Evolutionary conservation across 768 basidiomycete species (phyloP), one percentile per base, ranked within the genome.

Genomic region (Termitomyces eurrhizus): DNA sequence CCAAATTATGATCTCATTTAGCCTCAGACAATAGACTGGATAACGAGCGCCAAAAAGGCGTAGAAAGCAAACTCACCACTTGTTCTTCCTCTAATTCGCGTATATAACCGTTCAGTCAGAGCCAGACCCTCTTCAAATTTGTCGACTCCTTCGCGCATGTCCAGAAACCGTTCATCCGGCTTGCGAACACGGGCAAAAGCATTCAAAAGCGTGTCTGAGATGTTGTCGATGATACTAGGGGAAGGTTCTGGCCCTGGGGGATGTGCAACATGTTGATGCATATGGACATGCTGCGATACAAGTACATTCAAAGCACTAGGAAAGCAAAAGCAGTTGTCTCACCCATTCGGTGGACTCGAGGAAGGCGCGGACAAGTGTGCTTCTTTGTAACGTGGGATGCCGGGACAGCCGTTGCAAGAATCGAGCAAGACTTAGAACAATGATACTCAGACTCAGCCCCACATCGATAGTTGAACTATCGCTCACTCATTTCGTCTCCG

Each of bases 301-400:
- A 39, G 29, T 52, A 50, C 55, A 52, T 65, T 56, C 32, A 39
- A 61, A 62, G 12, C 41, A 51, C 24, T 44, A 54, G 21, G 13
- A 56, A 57, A 33, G 37, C 50, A 49, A 37, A 32, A 12, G 26
- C 9, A 50, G 21, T 44, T 9, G 64, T 87, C 61, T 72, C n/a
- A 95, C 96, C 97, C 97, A 99, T 95, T 99, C 97, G 37, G 92
- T 91, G 3, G 95, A 96, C 71, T 94, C 92, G 60, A 98, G 88
- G 78, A 99, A 99, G 33, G 93, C 92, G 8, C 90, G 87, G n/a
- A 97, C 81, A 35, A 98, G 85, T 9, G 89, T 90, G 63, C 91
- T 92, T 54, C 97, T 83, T 72, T 96, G 93, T 13, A 99, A 79
- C 1, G 92, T 98, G 14, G 97, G 95, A 72, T 99, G 97, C 37